phyloP scores from a whole-genome alignment of 495 filamentous ascomycete species.

The Rusavskia elegans region DNA sequence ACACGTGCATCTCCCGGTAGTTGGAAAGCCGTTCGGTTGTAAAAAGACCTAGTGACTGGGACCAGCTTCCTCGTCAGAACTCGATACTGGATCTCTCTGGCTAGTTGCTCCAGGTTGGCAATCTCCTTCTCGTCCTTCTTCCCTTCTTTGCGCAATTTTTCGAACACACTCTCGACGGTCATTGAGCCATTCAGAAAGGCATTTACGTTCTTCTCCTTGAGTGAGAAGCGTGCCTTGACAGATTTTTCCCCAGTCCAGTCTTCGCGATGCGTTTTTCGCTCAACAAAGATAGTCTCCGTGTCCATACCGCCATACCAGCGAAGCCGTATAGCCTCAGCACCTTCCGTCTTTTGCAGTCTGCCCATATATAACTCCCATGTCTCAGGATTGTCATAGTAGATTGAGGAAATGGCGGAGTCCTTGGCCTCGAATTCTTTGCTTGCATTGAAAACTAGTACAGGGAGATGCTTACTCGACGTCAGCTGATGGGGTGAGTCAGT shows the following conservation, averaged over 20 bases:
- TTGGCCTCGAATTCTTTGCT: slow-evolving; percentile 87
- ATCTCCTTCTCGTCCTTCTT: slow-evolving; percentile 88
- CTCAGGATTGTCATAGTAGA: slow-evolving; percentile 91
- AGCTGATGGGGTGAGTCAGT: neutral
- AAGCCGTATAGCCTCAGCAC: slow-evolving; percentile 88
- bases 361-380: slow-evolving; percentile 90
- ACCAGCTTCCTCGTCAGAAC: slow-evolving; percentile 67
- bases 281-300: slow-evolving; percentile 85
- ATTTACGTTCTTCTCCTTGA: slow-evolving; percentile 97
- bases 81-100: slow-evolving; percentile 84
- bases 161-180: slow-evolving; percentile 69
- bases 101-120: slow-evolving; percentile 74
- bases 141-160: slow-evolving; percentile 84
- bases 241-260: slow-evolving; percentile 99
- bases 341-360: slow-evolving; percentile 91
- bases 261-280: slow-evolving; percentile 95
- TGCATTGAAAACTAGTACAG: slow-evolving; percentile 92
- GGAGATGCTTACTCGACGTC: slow-evolving; percentile 48
- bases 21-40: slow-evolving; percentile 96
- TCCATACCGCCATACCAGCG: slow-evolving; percentile 98
- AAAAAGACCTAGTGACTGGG: slow-evolving; percentile 85
- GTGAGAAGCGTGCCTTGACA: slow-evolving; percentile 85
- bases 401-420: slow-evolving; percentile 90
- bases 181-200: slow-evolving; percentile 68
- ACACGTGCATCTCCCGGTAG: slow-evolving; percentile 91